Conservation (phyloP, 2,329 filamentous ascomycete genomes). For the Cordyceps fumosorosea region DNA sequence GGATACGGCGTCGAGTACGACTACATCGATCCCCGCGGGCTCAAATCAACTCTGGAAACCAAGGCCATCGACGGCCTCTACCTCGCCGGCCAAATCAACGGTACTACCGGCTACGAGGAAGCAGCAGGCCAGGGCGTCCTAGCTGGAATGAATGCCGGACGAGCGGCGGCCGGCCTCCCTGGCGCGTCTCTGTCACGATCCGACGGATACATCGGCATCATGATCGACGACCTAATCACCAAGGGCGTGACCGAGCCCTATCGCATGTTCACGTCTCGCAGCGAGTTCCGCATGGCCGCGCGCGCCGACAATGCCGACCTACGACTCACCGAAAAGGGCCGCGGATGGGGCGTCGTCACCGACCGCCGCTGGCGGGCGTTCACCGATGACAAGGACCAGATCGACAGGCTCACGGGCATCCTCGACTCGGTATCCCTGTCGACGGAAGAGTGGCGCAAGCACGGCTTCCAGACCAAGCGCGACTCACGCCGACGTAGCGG, state of each 20-base stretch:
- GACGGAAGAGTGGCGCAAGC: constrained; percentile 58
- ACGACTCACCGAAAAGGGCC: constrained; percentile 73
- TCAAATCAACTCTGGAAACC: constrained; percentile 86
- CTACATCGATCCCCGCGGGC: constrained; percentile 87
- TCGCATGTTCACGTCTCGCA: constrained; percentile 94
- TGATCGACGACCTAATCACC: constrained; percentile 96
- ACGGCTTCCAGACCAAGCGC: constrained; percentile 62
- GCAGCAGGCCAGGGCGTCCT: constrained; percentile 89
- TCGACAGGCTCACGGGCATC: constrained; percentile 56
- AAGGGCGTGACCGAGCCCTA: constrained; percentile 97
- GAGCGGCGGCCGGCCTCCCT: constrained; percentile 60
- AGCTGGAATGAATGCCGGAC: constrained; percentile 88
- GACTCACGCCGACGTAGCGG: constrained; percentile 64
- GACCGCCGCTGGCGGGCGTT: constrained; percentile 71
- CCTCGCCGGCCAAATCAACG: constrained; percentile 94
- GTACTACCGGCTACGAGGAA: constrained; percentile 96
- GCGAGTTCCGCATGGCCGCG: constrained; percentile 88
- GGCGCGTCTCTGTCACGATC: constrained; percentile 67
- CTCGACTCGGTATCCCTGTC: constrained; percentile 54
- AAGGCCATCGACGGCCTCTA: constrained; percentile 86
- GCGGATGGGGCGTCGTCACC: constrained; percentile 69
- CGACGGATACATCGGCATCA: constrained; percentile 95
- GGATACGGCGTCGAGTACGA: constrained; percentile 98
- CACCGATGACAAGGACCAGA: constrained; percentile 56
- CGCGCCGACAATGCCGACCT: constrained; percentile 91